These are phyloP conservation scores for Croton setiger DNA, from an alignment of 441 rosid genomes.

Conservation along the genomic window DNA sequence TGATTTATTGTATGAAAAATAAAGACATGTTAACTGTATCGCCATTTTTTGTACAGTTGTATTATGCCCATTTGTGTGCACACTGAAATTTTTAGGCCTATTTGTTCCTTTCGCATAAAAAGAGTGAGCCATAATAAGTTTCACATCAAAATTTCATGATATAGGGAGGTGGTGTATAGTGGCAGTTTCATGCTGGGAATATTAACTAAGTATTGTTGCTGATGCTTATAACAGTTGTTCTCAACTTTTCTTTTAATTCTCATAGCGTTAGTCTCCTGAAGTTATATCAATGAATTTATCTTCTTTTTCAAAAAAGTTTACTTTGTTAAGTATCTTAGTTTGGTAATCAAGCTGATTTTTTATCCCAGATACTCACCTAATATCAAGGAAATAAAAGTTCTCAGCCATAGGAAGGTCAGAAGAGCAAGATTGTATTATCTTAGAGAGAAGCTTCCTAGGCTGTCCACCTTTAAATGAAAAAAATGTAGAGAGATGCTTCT, in stretches of 20 bases:
- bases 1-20: neutral
- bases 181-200: neutral
- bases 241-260: neutral
- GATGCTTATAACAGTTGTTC: neutral
- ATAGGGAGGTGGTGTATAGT: neutral
- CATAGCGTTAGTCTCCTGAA: neutral
- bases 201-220: neutral
- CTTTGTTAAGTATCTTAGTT: neutral
- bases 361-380: slow-evolving; percentile 71
- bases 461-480: slow-evolving; percentile 79
- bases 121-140: neutral
- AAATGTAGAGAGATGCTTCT: slow-evolving; percentile 7
- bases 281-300: neutral
- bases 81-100: neutral
- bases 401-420: slow-evolving; percentile 76
- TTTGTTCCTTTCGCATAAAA: neutral
- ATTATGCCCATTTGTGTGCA: neutral
- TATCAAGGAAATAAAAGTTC: slow-evolving; percentile 72
- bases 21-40: neutral
- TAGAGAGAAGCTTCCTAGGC: slow-evolving; percentile 87
- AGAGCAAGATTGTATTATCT: slow-evolving; percentile 88
- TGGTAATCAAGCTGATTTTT: slow-evolving; percentile 7
- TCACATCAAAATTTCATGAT: neutral
- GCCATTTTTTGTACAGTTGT: neutral
- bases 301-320: no score